Evolutionary conservation across 306 rosid species (phyloP).

Genomic region (Prunus davidiana): DNA sequence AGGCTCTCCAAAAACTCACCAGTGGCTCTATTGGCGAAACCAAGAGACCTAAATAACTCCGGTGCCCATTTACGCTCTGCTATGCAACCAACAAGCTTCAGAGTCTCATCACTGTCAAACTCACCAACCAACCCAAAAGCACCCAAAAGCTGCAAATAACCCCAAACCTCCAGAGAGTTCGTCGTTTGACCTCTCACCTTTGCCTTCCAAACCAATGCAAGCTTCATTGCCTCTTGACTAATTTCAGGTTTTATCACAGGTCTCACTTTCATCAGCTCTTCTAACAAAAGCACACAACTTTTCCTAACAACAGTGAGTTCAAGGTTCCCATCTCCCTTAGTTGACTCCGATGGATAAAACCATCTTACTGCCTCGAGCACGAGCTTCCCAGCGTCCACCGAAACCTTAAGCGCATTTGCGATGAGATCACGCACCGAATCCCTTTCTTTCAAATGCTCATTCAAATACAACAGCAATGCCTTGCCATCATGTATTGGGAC

Average conservation of each 20-base stretch:
- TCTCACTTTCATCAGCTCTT: slow-evolving; percentile 25
- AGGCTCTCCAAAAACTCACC: slow-evolving; percentile 28
- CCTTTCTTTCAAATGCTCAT: slow-evolving; percentile 17
- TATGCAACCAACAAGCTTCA: slow-evolving; percentile 15
- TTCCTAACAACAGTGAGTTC: slow-evolving; percentile 23
- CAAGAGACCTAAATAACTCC: slow-evolving; percentile 35
- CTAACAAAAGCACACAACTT: slow-evolving; percentile 38
- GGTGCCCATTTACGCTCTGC: slow-evolving; percentile 28
- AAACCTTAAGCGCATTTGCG: slow-evolving; percentile 19
- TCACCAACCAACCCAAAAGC: slow-evolving; percentile 28
- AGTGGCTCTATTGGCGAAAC: slow-evolving; percentile 29
- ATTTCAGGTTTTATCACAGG: slow-evolving; percentile 14
- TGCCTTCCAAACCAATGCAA: slow-evolving; percentile 33
- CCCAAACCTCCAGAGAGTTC: slow-evolving; percentile 27
- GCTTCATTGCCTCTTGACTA: slow-evolving; percentile 23
- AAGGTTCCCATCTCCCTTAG: not conserved
- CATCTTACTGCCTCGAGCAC: slow-evolving; percentile 36
- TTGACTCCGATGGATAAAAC: slow-evolving; percentile 20
- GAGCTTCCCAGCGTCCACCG: slow-evolving; percentile 20
- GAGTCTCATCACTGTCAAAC: slow-evolving; percentile 32
- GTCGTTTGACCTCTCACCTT: slow-evolving; percentile 13
- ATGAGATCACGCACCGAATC: slow-evolving; percentile 19
- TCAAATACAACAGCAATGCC: slow-evolving; percentile 22
- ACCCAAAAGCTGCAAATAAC: slow-evolving; percentile 30
- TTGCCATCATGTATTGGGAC: slow-evolving; percentile 23